Evolutionary conservation across 345 rosid species (phyloP), one percentile per base, ranked within the genome.

Genomic region (Toxicodendron radicans): DNA sequence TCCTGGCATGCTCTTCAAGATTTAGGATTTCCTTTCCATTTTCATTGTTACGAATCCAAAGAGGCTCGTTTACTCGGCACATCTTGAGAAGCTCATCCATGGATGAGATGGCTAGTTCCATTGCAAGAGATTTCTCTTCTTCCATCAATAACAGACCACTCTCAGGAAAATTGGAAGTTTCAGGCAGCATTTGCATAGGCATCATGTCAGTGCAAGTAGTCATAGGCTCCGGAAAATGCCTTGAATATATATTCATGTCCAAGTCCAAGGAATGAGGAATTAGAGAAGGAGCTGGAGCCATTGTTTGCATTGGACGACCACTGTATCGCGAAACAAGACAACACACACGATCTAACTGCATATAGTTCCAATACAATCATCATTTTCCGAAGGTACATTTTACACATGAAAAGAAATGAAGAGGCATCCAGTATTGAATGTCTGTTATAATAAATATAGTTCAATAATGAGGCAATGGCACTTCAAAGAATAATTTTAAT

Each of bases 321-420:
- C 80, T 77, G 63, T 84, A 88, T 18, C 92, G 80, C 0, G 97
- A 85, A 18, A 91, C 80, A 11, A 90, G 71, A 62, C 84, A 85
- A 62, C 95, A 86, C 43, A 87, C 83, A 41, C 97, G 87, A 45
- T 92, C 97, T 72, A 95, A 75, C 99, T 95, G 88, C 57, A 38
- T 45, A 63, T 17, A 54, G 58, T 10, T 16, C 17, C 24, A 72
- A 32, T 43, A 54, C 2, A 46, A 57, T 18, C 27, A n/a, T 33
- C 9, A 58, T 38, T 58, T 10, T 52, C 51, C 6, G 33, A 56
- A 38, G 13, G 73, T 14, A 54, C 33, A n/a, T 54, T 35, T 11
- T 2, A 51, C 54, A 13, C 18, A 51, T 38, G 43, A 38, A 35
- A 35, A 2, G 9, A 38, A 38, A 38, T 21, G 24, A 61, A 61